Evolutionary conservation across 2,329 filamentous ascomycete genomes (phyloP), one percentile per base, ranked within the genome.

Genomic region (Microdochium bolleyi): DNA sequence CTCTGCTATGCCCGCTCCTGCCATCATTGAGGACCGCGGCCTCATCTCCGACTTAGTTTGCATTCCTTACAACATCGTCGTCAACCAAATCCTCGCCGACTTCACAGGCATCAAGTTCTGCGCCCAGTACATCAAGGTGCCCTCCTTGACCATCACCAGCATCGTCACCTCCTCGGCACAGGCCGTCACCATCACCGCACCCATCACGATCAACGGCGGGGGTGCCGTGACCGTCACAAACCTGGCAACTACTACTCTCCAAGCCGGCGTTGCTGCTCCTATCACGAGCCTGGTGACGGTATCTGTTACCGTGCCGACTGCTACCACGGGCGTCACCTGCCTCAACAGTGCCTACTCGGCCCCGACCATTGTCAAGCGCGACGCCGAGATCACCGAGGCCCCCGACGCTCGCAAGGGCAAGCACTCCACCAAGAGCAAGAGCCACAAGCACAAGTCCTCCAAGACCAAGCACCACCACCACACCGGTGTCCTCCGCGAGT

Each of bases 281-380:
- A 19, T 46, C n/a, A 46, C 41, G 13, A 46, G 41, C 41, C 3
- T 21, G 4, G 41, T 46, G 3, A 51, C 32, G 24, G 46, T 34
- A 13, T 53, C 52, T 8, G 51, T 48, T n/a, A 52, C 44, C n/a
- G 34, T 32, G 5, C 53, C 52, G 16, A 52, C 55, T 13, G 49
- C 49, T 21, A 52, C 52, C 24, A 34, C 32, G 11, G 49, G 38
- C 8, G 25, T 51, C 49, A 53, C 51, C 27, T 54, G 53, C 46
- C 34, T 54, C 32, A 51, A 52, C 50, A 52, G 55, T 38, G 53
- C 48, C 1, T 57, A 53, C 25, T 52, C 55, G 3, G 55, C 53
- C 3, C 51, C 54, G 3, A 48, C 44, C n/a, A 34, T 14, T 13
- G 49, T 44, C 8, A 51, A 56, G 49, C 49, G 49, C 10, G 46